phyloP scores from a whole-genome alignment of 2,329 filamentous ascomycete genomes.

The Aspergillus aculeatinus region DNA sequence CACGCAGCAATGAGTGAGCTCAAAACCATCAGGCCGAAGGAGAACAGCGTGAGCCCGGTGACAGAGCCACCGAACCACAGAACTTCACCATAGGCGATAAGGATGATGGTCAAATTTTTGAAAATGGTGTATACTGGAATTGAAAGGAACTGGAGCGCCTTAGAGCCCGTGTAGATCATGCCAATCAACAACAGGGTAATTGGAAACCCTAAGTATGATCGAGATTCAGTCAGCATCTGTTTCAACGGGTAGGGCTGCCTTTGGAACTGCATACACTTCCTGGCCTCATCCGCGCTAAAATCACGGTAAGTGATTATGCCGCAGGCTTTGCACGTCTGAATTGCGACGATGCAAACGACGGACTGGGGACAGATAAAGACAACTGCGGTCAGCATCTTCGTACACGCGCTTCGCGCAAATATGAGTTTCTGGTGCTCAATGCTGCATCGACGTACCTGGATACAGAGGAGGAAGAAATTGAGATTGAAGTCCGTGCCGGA shows the following conservation, averaged over 20 bases:
- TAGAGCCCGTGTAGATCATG: slow-evolving; percentile 98
- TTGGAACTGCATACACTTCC: slow-evolving; percentile 68
- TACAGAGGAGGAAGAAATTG: slow-evolving; percentile 88
- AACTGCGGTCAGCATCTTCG: slow-evolving; percentile 4
- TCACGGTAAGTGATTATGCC: slow-evolving; percentile 79
- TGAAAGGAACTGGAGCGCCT: slow-evolving; percentile 92
- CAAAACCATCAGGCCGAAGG: slow-evolving; percentile 94
- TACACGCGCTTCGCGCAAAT: neutral
- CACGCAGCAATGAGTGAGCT: slow-evolving; percentile 94
- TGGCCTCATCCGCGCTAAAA: slow-evolving; percentile 87
- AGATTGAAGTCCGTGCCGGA: slow-evolving; percentile 90
- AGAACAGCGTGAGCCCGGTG: slow-evolving; percentile 80
- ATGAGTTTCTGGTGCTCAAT: neutral
- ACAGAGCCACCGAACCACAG: slow-evolving; percentile 97
- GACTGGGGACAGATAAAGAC: slow-evolving; percentile 57
- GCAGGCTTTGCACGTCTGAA: slow-evolving; percentile 75
- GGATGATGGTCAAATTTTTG: slow-evolving; percentile 98
- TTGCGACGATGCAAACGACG: slow-evolving; percentile 81
- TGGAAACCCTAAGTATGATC: slow-evolving; percentile 71
- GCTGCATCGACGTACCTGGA: slow-evolving; percentile 68
- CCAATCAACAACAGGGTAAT: slow-evolving; percentile 93
- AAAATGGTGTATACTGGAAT: slow-evolving; percentile 99
- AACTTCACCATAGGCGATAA: slow-evolving; percentile 97
- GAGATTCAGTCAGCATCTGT: slow-evolving; percentile 6
- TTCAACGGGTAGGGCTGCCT: neutral